phyloP scores from a whole-genome alignment of 495 filamentous ascomycete genomes.

The Hypoxylon rickii region DNA sequence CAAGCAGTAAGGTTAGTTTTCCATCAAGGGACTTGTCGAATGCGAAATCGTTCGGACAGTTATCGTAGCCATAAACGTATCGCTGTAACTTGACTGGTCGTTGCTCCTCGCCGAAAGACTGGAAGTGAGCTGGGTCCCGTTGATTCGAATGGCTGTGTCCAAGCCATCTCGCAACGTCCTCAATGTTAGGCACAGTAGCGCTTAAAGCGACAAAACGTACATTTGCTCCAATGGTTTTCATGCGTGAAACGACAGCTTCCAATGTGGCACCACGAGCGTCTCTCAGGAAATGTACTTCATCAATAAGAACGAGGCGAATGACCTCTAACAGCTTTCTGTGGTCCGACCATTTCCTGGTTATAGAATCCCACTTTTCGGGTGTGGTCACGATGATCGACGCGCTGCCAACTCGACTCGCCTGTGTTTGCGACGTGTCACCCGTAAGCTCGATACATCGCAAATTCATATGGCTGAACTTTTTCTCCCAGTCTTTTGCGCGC shows the following conservation, averaged over 20 bases:
- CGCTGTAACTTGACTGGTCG: slow-evolving; percentile 87
- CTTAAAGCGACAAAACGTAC: slow-evolving; percentile 91
- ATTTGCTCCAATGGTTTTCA: slow-evolving; percentile 88
- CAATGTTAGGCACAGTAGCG: slow-evolving; percentile 91
- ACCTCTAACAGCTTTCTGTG: slow-evolving; percentile 81
- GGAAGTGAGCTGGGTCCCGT: slow-evolving; percentile 69
- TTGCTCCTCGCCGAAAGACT: slow-evolving; percentile 90
- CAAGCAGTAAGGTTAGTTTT: slow-evolving; percentile 76
- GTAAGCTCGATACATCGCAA: slow-evolving; percentile 85
- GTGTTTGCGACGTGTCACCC: slow-evolving; percentile 80
- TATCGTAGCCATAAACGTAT: slow-evolving; percentile 75
- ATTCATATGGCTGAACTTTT: slow-evolving; percentile 77
- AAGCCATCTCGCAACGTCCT: slow-evolving; percentile 91
- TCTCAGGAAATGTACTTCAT: slow-evolving; percentile 95
- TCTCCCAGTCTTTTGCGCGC: slow-evolving; percentile 78
- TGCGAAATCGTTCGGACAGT: slow-evolving; percentile 74
- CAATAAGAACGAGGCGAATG: slow-evolving; percentile 90
- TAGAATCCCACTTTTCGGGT: slow-evolving; percentile 98
- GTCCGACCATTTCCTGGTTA: slow-evolving; percentile 95
- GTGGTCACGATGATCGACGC: slow-evolving; percentile 95
- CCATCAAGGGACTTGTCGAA: slow-evolving; percentile 81
- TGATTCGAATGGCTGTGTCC: slow-evolving; percentile 72
- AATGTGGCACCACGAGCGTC: slow-evolving; percentile 87
- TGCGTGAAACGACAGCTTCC: slow-evolving; percentile 94
- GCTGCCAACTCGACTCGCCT: slow-evolving; percentile 74